These are phyloP conservation scores for Populus alba DNA, from an alignment of 345 rosid genomes.

Conservation along the genomic window DNA sequence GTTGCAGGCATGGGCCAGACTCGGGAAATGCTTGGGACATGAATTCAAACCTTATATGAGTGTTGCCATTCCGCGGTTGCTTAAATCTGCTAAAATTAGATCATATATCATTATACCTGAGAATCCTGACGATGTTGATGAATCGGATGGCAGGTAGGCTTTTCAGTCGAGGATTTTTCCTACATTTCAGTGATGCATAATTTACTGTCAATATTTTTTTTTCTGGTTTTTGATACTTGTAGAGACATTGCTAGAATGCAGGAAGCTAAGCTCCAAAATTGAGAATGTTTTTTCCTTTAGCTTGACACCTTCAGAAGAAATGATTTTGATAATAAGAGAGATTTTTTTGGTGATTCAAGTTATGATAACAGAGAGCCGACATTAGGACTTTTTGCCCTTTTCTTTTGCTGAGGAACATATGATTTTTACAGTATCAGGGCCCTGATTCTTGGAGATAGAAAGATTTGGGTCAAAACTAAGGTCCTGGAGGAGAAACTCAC, in stretches of 20 bases:
- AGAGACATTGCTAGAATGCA: background rate
- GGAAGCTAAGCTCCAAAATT: background rate
- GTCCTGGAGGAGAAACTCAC: constrained; percentile 3
- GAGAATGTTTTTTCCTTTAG: background rate
- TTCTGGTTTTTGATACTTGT: background rate
- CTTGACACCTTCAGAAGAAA: background rate
- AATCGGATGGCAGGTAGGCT: constrained; percentile 4
- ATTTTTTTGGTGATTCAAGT: background rate
- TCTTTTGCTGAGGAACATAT: background rate
- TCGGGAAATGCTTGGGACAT: constrained; percentile 16
- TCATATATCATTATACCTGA: background rate
- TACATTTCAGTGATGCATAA: background rate
- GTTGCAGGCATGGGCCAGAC: constrained; percentile 19
- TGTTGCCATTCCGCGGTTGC: constrained; percentile 14
- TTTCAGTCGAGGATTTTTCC: background rate
- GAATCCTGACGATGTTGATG: background rate
- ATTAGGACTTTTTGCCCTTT: background rate
- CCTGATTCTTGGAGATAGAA: background rate
- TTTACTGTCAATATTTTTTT: background rate
- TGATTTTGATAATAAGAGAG: background rate
- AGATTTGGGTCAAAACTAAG: background rate
- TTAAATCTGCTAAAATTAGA: constrained; percentile 7
- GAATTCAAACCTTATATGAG: constrained; percentile 12
- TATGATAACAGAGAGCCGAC: background rate
- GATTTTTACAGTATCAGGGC: background rate